Conservation (phyloP, 345 rosid species). For the Mercurialis annua region DNA sequence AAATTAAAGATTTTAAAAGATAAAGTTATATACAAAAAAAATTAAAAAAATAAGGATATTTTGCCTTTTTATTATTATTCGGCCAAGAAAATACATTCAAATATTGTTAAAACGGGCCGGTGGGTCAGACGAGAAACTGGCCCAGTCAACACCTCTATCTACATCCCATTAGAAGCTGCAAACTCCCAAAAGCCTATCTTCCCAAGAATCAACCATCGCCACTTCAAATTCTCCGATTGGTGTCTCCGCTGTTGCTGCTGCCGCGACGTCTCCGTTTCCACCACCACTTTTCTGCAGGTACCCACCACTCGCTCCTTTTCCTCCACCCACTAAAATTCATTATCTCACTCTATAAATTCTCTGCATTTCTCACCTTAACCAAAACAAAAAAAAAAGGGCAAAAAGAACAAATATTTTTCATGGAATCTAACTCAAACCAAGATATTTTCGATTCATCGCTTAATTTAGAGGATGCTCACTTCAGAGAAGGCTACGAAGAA, state of each 20-base stretch:
- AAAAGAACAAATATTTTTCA: not conserved
- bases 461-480: slow-evolving; percentile 57
- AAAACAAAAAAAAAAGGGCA: not conserved
- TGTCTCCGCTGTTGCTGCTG: not conserved
- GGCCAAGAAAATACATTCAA: too few relatives aligned
- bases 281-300: slow-evolving; percentile 15
- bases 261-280: not conserved
- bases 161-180: not conserved
- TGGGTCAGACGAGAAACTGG: too few relatives aligned
- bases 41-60: too few relatives aligned
- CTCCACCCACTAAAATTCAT: too few relatives aligned
- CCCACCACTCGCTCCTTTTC: not conserved
- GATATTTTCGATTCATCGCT: slow-evolving; percentile 56
- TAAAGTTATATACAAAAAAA: too few relatives aligned
- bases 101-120: too few relatives aligned
- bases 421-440: slow-evolving; percentile 31
- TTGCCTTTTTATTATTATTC: too few relatives aligned
- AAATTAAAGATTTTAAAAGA: too few relatives aligned
- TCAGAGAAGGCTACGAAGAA: slow-evolving; percentile 39
- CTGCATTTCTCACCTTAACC: not conserved
- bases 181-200: not conserved
- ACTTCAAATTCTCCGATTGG: not conserved
- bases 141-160: too few relatives aligned
- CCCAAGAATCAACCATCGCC: not conserved
- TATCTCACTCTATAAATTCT: not conserved